Percentiles rank a stretch among this genome's conserved stretches.
These are phyloP conservation scores for Phytophthora ramorum DNA, from an alignment of 352 stramenopile species.

Conservation along the genomic window DNA sequence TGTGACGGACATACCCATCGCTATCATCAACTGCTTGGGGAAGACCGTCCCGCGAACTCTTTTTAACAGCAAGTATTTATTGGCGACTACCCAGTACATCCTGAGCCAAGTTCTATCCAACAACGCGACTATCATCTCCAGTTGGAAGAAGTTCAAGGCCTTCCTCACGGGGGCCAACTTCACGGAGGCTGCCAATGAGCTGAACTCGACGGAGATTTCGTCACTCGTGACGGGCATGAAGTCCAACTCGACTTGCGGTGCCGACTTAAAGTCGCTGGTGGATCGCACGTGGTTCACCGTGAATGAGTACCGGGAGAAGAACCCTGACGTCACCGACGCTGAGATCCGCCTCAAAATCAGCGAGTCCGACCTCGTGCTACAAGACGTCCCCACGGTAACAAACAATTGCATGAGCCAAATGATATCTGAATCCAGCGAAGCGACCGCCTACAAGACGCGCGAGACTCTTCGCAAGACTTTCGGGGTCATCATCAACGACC, in stretches of 20 bases:
- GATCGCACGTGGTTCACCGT: conserved; percentile 45
- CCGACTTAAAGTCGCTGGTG: conserved; percentile 42
- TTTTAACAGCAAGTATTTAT: conserved; percentile 4
- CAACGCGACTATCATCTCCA: conserved; percentile 18
- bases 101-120: conserved; percentile 14
- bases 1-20: conserved; percentile 18
- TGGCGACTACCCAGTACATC: conserved; percentile 23
- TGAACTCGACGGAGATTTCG: conserved; percentile 19
- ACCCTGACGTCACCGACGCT: conserved; percentile 33
- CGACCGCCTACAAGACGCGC: conserved; percentile 38
- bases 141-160: conserved; percentile 15
- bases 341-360: conserved; percentile 47
- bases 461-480: conserved; percentile 53
- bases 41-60: conserved; percentile 18
- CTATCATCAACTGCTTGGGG: conserved; percentile 18
- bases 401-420: conserved; percentile 44
- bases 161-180: conserved; percentile 28
- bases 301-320: conserved; percentile 38
- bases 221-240: conserved; percentile 40
- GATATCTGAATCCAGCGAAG: conserved; percentile 18
- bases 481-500: conserved; percentile 48
- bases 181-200: conserved; percentile 17
- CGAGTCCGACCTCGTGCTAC: conserved; percentile 52
- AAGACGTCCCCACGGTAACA: conserved; percentile 50
- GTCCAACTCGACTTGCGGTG: conserved; percentile 41